Evolutionary conservation across 2,329 filamentous ascomycete genomes (phyloP).

Genomic region (Nectriaceae sp.): DNA sequence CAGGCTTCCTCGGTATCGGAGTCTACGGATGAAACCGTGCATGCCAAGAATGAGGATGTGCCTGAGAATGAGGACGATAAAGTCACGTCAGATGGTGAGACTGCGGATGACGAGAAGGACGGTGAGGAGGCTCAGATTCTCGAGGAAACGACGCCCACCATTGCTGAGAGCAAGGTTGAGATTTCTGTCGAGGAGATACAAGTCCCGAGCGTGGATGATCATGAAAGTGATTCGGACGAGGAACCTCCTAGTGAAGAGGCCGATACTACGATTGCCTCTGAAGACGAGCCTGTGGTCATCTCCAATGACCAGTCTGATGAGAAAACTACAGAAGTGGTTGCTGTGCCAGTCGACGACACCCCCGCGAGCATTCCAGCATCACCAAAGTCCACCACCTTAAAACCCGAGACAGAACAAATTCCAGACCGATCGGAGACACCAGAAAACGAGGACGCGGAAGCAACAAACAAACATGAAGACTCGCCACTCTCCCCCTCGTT

Average conservation of each 20-base stretch:
- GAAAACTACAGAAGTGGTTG: neutral
- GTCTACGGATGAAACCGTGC: slow-evolving; percentile 61
- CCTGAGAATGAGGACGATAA: slow-evolving; percentile 19
- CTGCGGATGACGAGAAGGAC: slow-evolving; percentile 1
- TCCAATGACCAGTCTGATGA: neutral
- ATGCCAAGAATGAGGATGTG: slow-evolving; percentile 33
- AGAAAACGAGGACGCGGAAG: slow-evolving; percentile 9
- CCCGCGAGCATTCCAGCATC: slow-evolving; percentile 17
- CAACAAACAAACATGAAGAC: slow-evolving; percentile 12
- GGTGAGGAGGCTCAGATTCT: slow-evolving; percentile 3
- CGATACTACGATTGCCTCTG: neutral
- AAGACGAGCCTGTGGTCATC: neutral
- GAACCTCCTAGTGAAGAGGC: neutral
- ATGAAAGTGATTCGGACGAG: neutral
- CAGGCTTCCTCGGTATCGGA: slow-evolving; percentile 66
- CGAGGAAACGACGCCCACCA: slow-evolving; percentile 14
- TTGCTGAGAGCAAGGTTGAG: slow-evolving; percentile 1
- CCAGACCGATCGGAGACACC: slow-evolving; percentile 15
- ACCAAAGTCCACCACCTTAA: slow-evolving; percentile 9
- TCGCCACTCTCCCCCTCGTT: slow-evolving; percentile 13
- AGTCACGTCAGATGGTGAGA: slow-evolving; percentile 1
- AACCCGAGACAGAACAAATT: slow-evolving; percentile 19
- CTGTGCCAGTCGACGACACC: neutral
- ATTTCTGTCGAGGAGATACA: neutral
- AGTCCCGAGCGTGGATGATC: neutral